These are phyloP conservation scores for Arthroderma sp. DNA, from an alignment of 2,329 filamentous ascomycete genomes.

Conservation along the genomic window DNA sequence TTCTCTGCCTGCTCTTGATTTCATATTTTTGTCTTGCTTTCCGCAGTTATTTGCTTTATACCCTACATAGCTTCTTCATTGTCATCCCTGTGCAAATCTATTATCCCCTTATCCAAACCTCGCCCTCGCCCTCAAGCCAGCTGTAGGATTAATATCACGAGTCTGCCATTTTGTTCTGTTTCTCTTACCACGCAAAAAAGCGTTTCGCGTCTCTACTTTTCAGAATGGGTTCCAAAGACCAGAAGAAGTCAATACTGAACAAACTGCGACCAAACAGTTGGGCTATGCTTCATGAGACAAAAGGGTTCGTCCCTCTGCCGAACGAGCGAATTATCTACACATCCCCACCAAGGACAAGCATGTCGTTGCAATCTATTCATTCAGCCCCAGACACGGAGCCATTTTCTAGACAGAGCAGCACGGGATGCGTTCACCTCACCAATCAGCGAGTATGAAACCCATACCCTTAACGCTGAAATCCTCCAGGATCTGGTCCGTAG, in stretches of 20 bases:
- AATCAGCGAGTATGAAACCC: constrained; percentile 60
- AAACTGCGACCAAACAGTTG: constrained; percentile 42
- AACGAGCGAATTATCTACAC: constrained; percentile 71
- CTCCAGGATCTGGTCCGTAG: constrained; percentile 15
- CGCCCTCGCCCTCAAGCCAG: no score
- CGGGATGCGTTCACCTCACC: constrained; percentile 66
- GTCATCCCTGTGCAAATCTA: no score
- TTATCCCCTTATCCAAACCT: no score
- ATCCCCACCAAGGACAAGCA: constrained; percentile 63
- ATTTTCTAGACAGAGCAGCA: constrained; percentile 58
- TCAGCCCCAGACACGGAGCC: constrained; percentile 50
- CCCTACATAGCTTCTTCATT: no score
- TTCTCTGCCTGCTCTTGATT: no score
- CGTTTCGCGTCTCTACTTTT: not conserved
- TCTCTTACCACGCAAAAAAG: no score
- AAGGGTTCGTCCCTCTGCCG: constrained; percentile 69
- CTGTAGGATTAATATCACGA: no score
- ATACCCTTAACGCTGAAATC: not conserved
- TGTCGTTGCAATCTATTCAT: constrained; percentile 60
- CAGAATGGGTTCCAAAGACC: not conserved
- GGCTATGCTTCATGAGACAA: constrained; percentile 73
- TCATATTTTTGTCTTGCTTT: no score
- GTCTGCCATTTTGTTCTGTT: no score
- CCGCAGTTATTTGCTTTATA: no score
- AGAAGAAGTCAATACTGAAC: constrained; percentile 11